Base-by-base conservation (phyloP, 306 rosid genomes). In the Cercis canadensis region DNA sequence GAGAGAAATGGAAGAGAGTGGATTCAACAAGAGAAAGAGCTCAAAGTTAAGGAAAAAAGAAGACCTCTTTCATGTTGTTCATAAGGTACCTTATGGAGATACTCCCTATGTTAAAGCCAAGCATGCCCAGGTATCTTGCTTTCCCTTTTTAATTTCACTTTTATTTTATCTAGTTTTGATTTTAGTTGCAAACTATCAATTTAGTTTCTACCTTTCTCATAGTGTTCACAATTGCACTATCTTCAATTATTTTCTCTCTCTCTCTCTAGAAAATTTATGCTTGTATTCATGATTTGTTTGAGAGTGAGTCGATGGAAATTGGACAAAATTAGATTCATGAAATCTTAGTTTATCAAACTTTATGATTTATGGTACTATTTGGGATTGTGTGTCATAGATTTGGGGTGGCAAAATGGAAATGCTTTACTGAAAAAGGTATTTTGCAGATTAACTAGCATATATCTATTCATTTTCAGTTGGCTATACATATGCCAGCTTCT, bases 91-190 rank as follows among this genome's bases (percentile, higher is more conserved):
- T 44, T 84, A 77, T 46, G 98, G 98, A 0, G 97, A 93, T 73
- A 75, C 70, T 65, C 97, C 98, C 79, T 93, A 93, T 74, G 97
- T 90, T 55, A 86, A 90, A 70, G 98, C 98, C 52, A 93, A 93
- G 57, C 96, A 90, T 57, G 96, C 87, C 53, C 98, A 92, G 98
- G 97, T 92, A 44, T 52, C 16, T 34, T 24, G 29, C 29, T 24
- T 24, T 59, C 46, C 9, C 11, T 21, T 55, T 55, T 11, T 55
- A 2, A 0, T 6, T 19, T 2, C 4, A 1, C 17, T 58, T 1
- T 8, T 7, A 3, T 13, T 61, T 39, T 10, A 3, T n/a, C n/a
- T n/a, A 34, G 7, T 3, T 34, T 34, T 34, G 4, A 11, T 47
- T 47, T 47, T 12, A 11, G 53, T 47, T 47, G 17, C n/a, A 47